phyloP scores from a whole-genome alignment of 73 alveolate genomes.

The Symbiodinium natans region DNA sequence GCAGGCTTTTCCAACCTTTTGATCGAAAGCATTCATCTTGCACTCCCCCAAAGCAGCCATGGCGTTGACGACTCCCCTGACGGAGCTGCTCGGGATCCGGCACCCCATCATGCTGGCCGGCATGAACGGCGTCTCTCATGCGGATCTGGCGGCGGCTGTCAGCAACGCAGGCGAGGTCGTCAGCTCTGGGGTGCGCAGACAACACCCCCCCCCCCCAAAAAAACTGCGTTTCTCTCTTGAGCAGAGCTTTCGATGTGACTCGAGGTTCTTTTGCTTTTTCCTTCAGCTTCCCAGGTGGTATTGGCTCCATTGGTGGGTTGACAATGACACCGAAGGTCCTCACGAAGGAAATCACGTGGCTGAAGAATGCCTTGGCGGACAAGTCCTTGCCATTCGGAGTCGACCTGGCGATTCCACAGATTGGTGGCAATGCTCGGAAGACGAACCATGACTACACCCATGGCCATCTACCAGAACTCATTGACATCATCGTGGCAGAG shows the following conservation, averaged over 20 bases:
- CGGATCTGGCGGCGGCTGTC: constrained; percentile 91
- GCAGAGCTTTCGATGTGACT: too few relatives aligned
- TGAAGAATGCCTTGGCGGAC: constrained; percentile 77
- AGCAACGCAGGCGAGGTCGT: constrained; percentile 81
- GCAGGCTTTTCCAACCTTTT: too few relatives aligned
- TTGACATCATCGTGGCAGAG: constrained; percentile 64
- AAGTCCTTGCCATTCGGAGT: constrained; percentile 89
- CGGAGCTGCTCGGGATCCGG: constrained; percentile 84
- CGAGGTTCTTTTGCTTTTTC: neutral
- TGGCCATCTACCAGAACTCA: constrained; percentile 76
- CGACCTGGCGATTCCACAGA: constrained; percentile 83
- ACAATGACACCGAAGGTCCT: constrained; percentile 61
- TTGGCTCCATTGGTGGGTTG: constrained; percentile 88
- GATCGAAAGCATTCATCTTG: too few relatives aligned
- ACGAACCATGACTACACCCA: constrained; percentile 93
- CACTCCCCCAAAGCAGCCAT: neutral
- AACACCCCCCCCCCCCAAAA: too few relatives aligned
- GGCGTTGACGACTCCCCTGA: constrained; percentile 75
- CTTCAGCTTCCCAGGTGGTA: constrained; percentile 32
- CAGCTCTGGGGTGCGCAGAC: too few relatives aligned
- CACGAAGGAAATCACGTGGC: constrained; percentile 46
- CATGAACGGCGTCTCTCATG: constrained; percentile 76
- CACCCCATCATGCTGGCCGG: constrained; percentile 94
- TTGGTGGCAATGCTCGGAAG: constrained; percentile 82
- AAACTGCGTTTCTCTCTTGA: too few relatives aligned